Evolutionary conservation across 768 basidiomycete species (phyloP).

Genomic region (Dentipellis sp.): DNA sequence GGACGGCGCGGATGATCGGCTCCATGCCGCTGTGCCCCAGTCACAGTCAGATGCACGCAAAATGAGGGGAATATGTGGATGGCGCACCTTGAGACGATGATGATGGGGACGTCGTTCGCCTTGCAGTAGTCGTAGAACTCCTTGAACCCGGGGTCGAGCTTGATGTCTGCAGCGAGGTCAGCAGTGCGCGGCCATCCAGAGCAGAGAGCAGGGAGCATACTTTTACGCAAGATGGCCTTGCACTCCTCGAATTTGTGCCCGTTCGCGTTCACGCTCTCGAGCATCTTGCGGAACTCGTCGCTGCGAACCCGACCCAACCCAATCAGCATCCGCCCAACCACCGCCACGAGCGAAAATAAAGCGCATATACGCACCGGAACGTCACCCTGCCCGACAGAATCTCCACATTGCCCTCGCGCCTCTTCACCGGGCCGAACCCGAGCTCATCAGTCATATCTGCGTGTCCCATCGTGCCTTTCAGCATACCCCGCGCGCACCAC

Average conservation of each 20-base stretch:
- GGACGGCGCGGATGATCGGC: constrained; percentile 84
- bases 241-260: constrained; percentile 83
- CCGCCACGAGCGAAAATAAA: not conserved
- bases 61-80: not conserved
- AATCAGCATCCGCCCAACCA: not conserved
- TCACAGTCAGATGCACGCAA: not conserved
- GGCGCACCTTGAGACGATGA: constrained; percentile 83
- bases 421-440: constrained; percentile 70
- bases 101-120: constrained; percentile 69
- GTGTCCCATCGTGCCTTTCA: not conserved
- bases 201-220: constrained; percentile 31
- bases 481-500: not conserved
- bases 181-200: constrained; percentile 5
- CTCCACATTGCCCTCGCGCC: constrained; percentile 66
- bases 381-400: constrained; percentile 57
- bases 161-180: constrained; percentile 49
- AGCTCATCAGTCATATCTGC: constrained; percentile 84
- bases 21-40: constrained; percentile 68
- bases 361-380: constrained; percentile 45
- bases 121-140: constrained; percentile 84
- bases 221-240: constrained; percentile 61
- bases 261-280: constrained; percentile 65
- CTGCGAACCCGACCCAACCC: constrained; percentile 27
- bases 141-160: constrained; percentile 82
- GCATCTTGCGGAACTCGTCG: constrained; percentile 84